Evolutionary conservation across 148 eudicot genomes (phyloP).

Genomic region (Persicaria tinctoria): DNA sequence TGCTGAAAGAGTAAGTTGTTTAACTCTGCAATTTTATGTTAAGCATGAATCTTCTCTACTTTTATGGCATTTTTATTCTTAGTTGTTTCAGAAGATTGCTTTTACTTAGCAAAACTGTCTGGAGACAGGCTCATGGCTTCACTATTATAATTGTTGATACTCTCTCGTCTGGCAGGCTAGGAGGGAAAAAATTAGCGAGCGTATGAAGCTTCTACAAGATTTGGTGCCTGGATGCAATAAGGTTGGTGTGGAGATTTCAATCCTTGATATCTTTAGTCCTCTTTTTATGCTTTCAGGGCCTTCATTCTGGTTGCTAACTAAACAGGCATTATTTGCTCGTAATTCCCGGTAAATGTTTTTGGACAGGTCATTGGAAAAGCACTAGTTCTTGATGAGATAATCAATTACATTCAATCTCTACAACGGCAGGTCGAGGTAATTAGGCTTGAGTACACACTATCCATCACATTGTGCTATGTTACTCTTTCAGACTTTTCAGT

Average conservation of each 20-base stretch:
- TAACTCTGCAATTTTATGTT: background rate
- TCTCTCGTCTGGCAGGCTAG: constrained; percentile 52
- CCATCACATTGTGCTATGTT: background rate
- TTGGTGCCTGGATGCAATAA: constrained; percentile 96
- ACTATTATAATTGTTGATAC: background rate
- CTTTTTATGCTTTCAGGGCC: background rate
- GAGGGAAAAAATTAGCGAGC: constrained; percentile 92
- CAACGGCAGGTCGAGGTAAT: constrained; percentile 85
- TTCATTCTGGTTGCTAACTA: background rate
- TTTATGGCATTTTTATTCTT: background rate
- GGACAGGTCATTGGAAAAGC: constrained; percentile 80
- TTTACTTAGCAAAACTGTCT: background rate
- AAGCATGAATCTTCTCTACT: background rate
- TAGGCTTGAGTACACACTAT: background rate
- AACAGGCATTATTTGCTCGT: background rate
- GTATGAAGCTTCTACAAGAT: constrained; percentile 94
- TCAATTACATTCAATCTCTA: constrained; percentile 72
- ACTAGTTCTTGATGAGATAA: constrained; percentile 85
- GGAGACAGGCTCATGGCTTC: background rate
- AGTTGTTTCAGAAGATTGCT: background rate
- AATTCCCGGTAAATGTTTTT: constrained; percentile 5
- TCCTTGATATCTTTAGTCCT: background rate
- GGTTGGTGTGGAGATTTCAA: constrained; percentile 27
- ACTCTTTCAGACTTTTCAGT: background rate
- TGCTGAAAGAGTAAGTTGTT: constrained; percentile 74